Evolutionary conservation across 2,329 filamentous ascomycete genomes (phyloP).

Genomic region (Curvularia hawaiiensis): DNA sequence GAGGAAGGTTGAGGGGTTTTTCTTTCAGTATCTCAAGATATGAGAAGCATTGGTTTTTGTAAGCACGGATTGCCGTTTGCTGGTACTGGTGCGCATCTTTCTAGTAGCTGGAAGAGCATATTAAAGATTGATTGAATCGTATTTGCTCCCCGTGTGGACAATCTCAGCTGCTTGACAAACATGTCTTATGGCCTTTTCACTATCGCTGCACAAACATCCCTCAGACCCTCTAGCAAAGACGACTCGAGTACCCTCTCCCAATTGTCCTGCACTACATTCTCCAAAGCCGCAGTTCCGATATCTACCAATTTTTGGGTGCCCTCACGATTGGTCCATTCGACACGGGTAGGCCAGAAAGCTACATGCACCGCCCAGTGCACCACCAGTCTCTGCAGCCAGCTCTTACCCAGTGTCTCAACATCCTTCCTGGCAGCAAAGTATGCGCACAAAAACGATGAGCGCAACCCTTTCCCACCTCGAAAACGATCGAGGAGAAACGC

Average conservation of each 20-base stretch:
- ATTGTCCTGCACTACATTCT: slow-evolving; percentile 19
- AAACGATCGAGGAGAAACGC: slow-evolving; percentile 46
- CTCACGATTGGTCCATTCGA: slow-evolving; percentile 35
- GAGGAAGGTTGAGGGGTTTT: not conserved
- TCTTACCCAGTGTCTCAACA: slow-evolving; percentile 12
- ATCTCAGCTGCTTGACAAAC: not conserved
- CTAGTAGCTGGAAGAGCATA: not conserved
- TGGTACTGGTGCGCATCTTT: not conserved
- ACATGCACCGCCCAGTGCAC: slow-evolving; percentile 47
- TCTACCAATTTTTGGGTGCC: slow-evolving; percentile 35
- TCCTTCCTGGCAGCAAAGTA: slow-evolving; percentile 23
- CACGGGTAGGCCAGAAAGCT: slow-evolving; percentile 42
- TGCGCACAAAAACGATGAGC: slow-evolving; percentile 32
- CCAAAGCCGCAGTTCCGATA: slow-evolving; percentile 26
- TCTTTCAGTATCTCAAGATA: not conserved
- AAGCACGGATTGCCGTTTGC: not conserved
- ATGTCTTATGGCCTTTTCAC: not conserved
- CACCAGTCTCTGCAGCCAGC: slow-evolving; percentile 34
- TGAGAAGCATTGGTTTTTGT: not conserved
- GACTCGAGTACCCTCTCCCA: slow-evolving; percentile 29
- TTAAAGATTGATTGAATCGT: not conserved
- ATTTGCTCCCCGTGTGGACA: not conserved
- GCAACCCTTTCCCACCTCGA: slow-evolving; percentile 35
- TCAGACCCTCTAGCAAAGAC: slow-evolving; percentile 20
- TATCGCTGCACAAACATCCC: slow-evolving; percentile 7